Base-by-base conservation (phyloP, 176 grass and related monocot species). In the Rhynchospora breviuscula region DNA sequence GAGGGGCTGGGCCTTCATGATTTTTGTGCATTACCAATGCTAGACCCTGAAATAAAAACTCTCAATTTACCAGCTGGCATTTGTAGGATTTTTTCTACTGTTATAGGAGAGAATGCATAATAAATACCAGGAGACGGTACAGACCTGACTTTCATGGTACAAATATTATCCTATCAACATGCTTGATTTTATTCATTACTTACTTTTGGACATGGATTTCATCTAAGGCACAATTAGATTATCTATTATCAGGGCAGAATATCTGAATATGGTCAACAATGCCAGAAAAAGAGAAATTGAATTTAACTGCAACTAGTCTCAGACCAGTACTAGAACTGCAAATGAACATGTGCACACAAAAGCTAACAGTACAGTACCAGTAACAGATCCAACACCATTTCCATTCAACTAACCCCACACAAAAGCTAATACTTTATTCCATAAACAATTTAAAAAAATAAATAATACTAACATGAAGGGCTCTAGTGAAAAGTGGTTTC, bases 21-120 rank as follows among this genome's bases (percentile, higher is more conserved):
- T 83, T 93, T 88, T 90, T 93, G 54, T 92, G 84, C 96, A 95
- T 91, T 76, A 88, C 88, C 62, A 99, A 74, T 19, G 93, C 89
- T 2, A 99, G 78, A 56, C 96, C 96, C 96, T 99, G 69, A 58
- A 89, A 87, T 54, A 10, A 76, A 31, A 54, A 2, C 21, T 56
- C 48, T 54, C 46, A 76, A 52, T 17, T 75, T 26, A 75, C 46
- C 71, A 52, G 51, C 25, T 26, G 31, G 21, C 23, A 76, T 9
- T 25, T 8, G 10, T 33, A 31, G 18, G 6, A 67, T 67, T 31
- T 69, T 51, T 75, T 8, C 21, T 59, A 56, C 69, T 64, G 10
- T 31, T 79, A 21, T 71, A 83, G 35, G 35, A 40, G 49, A 68
- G 33, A 47, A 33, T 81, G 13, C 43, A 63, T 76, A 35, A 10